Evolutionary conservation across 2,329 filamentous ascomycete genomes (phyloP).

Genomic region (Epichloe coenophiala): DNA sequence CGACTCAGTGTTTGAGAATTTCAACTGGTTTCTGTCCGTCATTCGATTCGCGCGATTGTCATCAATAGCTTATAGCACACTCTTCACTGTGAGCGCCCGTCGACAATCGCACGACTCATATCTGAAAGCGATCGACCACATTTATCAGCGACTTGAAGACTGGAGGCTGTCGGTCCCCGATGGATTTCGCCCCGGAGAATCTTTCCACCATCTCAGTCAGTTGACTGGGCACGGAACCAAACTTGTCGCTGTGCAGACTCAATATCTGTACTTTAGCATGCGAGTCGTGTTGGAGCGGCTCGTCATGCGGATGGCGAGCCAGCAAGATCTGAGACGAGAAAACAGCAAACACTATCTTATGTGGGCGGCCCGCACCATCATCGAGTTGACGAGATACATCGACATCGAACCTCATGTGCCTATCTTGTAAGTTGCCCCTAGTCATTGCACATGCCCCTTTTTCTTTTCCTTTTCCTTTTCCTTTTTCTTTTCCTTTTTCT

Average conservation of each 20-base stretch:
- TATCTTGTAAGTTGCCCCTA: conserved; percentile 16
- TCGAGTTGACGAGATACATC: conserved; percentile 21
- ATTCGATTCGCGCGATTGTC: conserved; percentile 18
- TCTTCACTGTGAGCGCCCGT: conserved; percentile 22
- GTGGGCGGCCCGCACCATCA: conserved; percentile 16
- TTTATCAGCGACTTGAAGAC: conserved; percentile 15
- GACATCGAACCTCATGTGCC: conserved; percentile 20
- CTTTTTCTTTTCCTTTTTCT: not conserved
- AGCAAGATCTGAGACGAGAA: conserved; percentile 7
- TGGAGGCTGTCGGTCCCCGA: conserved; percentile 18
- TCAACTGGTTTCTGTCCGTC: conserved; percentile 21
- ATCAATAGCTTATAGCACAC: conserved; percentile 18
- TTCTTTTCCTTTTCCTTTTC: not conserved
- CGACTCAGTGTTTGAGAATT: conserved; percentile 17
- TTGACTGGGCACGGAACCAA: conserved; percentile 7
- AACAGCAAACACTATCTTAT: conserved; percentile 15
- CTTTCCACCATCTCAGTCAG: conserved; percentile 8
- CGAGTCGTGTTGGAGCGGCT: conserved; percentile 19
- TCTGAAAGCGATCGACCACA: conserved; percentile 11
- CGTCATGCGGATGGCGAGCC: conserved; percentile 13
- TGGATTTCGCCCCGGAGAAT: conserved; percentile 14
- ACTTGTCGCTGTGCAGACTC: conserved; percentile 13
- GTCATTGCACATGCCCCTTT: too few relatives aligned
- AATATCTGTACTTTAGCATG: conserved; percentile 18
- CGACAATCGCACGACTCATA: conserved; percentile 8